Evolutionary conservation across 805 yeast genomes (phyloP).

Genomic region (Kregervanrija fluxuum): DNA sequence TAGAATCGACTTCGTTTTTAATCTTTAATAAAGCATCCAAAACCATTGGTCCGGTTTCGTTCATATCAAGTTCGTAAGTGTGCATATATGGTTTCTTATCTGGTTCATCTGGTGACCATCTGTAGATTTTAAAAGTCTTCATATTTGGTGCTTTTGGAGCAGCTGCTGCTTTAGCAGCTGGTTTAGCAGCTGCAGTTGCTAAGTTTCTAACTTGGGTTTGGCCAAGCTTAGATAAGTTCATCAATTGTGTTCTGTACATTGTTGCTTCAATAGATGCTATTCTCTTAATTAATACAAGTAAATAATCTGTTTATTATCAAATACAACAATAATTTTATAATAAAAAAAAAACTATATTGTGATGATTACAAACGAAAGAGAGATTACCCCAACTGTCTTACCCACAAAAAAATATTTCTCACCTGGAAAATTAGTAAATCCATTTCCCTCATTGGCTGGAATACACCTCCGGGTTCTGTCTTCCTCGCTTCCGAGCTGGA

Average conservation of each 20-base stretch:
- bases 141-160: conserved; percentile 51
- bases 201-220: conserved; percentile 3
- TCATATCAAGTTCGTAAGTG: conserved; percentile 76
- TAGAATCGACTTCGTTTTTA: conserved; percentile 93
- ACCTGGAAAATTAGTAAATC: too few relatives aligned
- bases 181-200: conserved; percentile 14
- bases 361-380: too few relatives aligned
- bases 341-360: too few relatives aligned
- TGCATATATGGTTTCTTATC: conserved; percentile 84
- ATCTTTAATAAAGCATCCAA: conserved; percentile 90
- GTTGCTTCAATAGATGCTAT: too few relatives aligned
- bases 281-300: too few relatives aligned
- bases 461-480: too few relatives aligned
- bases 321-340: too few relatives aligned
- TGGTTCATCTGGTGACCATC: conserved; percentile 98
- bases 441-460: too few relatives aligned
- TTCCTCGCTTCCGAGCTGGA: too few relatives aligned
- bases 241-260: conserved; percentile 10
- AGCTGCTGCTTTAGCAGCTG: conserved; percentile 50
- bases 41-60: conserved; percentile 96
- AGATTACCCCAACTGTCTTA: too few relatives aligned
- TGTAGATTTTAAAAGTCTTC: conserved; percentile 86
- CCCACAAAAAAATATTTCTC: too few relatives aligned
- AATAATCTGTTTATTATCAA: too few relatives aligned
- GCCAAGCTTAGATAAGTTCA: background rate